These are phyloP conservation scores for Phaeosphaeria sp. DNA, from an alignment of 2,329 filamentous ascomycete genomes.

Conservation along the genomic window DNA sequence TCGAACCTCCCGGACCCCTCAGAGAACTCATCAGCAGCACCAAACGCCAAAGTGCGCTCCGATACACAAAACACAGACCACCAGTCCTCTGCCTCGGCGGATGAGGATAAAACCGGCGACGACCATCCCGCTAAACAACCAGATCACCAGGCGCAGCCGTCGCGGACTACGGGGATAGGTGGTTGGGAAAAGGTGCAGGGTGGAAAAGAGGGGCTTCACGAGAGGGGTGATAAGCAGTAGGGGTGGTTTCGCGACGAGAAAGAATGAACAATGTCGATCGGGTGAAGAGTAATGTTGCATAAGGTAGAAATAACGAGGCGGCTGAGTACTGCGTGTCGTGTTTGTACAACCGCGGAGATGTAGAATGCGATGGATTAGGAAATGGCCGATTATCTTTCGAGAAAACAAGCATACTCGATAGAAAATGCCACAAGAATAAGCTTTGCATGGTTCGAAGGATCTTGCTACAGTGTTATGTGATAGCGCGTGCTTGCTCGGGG, in stretches of 20 bases:
- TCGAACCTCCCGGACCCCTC: constrained; percentile 27
- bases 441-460: neutral
- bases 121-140: constrained; percentile 50
- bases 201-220: constrained; percentile 39
- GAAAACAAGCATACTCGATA: neutral
- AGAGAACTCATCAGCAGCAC: constrained; percentile 27
- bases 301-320: neutral
- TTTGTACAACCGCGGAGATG: neutral
- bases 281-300: neutral
- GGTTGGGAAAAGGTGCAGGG: constrained; percentile 35
- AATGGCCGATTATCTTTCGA: neutral
- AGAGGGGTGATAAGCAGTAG: constrained; percentile 21
- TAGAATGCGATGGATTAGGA: neutral
- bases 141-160: constrained; percentile 40
- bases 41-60: constrained; percentile 27
- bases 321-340: neutral
- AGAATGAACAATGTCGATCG: neutral
- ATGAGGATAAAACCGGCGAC: constrained; percentile 35
- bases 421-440: neutral
- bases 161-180: constrained; percentile 43
- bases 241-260: neutral
- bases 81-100: constrained; percentile 40
- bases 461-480: neutral
- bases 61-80: constrained; percentile 35
- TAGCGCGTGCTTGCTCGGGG: neutral